Percentiles rank a stretch among this genome's conserved stretches.
Conservation (phyloP, 2,329 filamentous ascomycete species). For the Colletotrichum noveboracense region DNA sequence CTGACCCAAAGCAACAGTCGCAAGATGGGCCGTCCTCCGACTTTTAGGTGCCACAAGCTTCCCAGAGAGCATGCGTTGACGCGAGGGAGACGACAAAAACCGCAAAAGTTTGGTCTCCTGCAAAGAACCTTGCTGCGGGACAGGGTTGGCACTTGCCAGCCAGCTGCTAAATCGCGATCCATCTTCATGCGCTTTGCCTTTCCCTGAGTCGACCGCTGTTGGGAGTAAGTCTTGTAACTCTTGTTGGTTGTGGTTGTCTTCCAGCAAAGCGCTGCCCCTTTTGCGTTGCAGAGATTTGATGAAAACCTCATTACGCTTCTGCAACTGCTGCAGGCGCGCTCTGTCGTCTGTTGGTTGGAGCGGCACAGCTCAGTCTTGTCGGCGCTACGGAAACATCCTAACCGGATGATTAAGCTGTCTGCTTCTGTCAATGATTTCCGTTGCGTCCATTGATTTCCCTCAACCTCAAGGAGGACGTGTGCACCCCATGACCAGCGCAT, state of each 20-base stretch:
- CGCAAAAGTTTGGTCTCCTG: not conserved
- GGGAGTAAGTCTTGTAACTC: not conserved
- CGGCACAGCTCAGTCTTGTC: not conserved
- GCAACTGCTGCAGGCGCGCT: slow-evolving; percentile 6
- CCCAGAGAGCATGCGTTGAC: not conserved
- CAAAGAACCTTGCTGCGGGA: not conserved
- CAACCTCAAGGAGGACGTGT: not conserved
- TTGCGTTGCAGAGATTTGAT: slow-evolving; percentile 15
- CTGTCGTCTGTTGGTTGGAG: not conserved
- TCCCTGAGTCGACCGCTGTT: not conserved
- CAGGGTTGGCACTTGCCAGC: not conserved
- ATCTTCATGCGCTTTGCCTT: not conserved
- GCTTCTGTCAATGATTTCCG: not conserved
- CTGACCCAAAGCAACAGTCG: not conserved
- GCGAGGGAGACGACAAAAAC: not conserved
- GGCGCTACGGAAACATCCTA: not conserved
- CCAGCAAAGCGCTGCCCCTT: not conserved
- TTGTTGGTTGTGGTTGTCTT: not conserved
- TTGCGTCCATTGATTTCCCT: not conserved
- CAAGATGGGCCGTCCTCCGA: not conserved
- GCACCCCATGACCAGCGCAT: not conserved
- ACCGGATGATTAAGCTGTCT: not conserved
- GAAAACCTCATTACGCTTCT: slow-evolving; percentile 18
- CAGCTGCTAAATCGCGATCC: not conserved
- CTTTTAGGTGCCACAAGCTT: not conserved